phyloP scores from a whole-genome alignment of 1,284 basidiomycete genomes.

The Cronartium quercuum region DNA sequence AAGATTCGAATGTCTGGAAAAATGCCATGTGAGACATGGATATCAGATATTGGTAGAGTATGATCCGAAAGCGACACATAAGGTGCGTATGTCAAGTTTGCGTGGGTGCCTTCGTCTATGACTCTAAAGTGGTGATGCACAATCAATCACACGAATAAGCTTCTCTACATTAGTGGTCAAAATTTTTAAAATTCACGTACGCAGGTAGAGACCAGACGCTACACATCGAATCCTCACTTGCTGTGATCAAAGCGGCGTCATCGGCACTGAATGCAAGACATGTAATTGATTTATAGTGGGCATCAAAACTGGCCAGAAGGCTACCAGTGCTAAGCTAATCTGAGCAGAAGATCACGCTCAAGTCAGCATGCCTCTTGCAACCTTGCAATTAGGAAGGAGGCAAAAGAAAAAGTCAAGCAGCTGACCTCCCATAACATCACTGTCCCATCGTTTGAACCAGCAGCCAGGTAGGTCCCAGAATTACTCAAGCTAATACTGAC shows the following conservation, averaged over 20 bases:
- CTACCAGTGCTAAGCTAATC: slow-evolving; percentile 71
- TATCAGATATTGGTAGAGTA: slow-evolving; percentile 76
- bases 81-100: slow-evolving; percentile 56
- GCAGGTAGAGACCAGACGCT: slow-evolving; percentile 82
- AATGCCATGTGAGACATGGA: slow-evolving; percentile 67
- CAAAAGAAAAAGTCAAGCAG: slow-evolving; percentile 39
- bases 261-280: slow-evolving; percentile 76
- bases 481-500: slow-evolving; percentile 69
- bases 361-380: slow-evolving; percentile 29
- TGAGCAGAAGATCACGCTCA: slow-evolving; percentile 51
- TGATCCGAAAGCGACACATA: slow-evolving; percentile 81
- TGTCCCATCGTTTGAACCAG: slow-evolving; percentile 77
- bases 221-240: slow-evolving; percentile 79
- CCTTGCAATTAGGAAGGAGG: neutral
- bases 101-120: slow-evolving; percentile 18
- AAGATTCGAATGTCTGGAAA: slow-evolving; percentile 68
- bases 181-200: slow-evolving; percentile 53
- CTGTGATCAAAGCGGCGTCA: slow-evolving; percentile 70
- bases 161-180: slow-evolving; percentile 52
- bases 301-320: slow-evolving; percentile 81
- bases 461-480: slow-evolving; percentile 70
- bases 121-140: slow-evolving; percentile 19
- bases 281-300: slow-evolving; percentile 83
- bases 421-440: slow-evolving; percentile 91
- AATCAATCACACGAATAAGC: slow-evolving; percentile 7